Evolutionary conservation across 345 rosid species (phyloP), one percentile per base, ranked within the genome.

Genomic region (Nephelium lappaceum): DNA sequence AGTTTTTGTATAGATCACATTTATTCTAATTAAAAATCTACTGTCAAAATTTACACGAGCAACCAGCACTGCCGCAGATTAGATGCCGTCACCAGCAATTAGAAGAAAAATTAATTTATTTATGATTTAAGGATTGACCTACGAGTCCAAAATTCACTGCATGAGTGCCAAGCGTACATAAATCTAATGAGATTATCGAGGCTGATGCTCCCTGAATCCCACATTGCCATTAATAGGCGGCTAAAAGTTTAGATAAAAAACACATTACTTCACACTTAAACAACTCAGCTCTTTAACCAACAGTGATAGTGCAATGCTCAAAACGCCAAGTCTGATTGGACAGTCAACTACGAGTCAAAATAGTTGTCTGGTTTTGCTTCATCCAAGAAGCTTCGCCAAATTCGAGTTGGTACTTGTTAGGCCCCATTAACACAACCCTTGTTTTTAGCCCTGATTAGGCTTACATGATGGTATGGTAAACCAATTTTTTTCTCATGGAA

Each of bases 131-230:
- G 45, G 31, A 61, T 41, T 58, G 38, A 39, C 76, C 24, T 7
- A 58, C 41, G 24, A 47, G 53, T 12, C 45, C 60, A 36, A 5
- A 19, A 27, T 45, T 8, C 2, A 19, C 45, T 63, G 70, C 69
- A 45, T 63, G 77, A 62, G 38, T 62, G 60, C 69, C 77, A 64
- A 27, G 27, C 24, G 60, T 38, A 5, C 11, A 47, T 45, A 63
- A 63, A 74, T 74, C 58, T 73, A 10, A 23, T 9, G 57, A 24
- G 68, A 24, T 21, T 57, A 14, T 24, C 41, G 67, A 41, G 77
- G 57, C 16, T 61, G 68, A 42, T 24, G 27, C 45, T 74, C 19
- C 69, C 24, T 14, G 69, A 24, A 74, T 74, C 38, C 69, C 81
- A 71, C 72, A 66, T 38, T 15, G 39, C 72, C 77, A 42, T 65